These are phyloP conservation scores for Globisporangium megalacanthum DNA, from an alignment of 352 stramenopile genomes.

Conservation along the genomic window DNA sequence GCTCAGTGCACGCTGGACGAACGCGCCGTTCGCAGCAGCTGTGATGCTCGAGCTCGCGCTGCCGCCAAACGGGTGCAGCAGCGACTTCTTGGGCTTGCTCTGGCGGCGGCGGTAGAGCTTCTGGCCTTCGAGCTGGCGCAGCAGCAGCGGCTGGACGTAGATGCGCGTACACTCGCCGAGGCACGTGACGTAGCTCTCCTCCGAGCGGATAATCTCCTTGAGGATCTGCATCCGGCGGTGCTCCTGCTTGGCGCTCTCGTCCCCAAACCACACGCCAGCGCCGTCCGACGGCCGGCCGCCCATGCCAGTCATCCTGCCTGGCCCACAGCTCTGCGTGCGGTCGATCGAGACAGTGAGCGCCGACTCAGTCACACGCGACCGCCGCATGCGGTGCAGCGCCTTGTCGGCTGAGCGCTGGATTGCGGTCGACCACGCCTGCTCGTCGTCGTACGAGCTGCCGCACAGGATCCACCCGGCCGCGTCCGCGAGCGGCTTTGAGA, in stretches of 20 bases:
- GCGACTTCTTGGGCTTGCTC: constrained; percentile 55
- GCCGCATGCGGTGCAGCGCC: constrained; percentile 48
- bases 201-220: constrained; percentile 78
- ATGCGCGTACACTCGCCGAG: constrained; percentile 80
- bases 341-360: constrained; percentile 36
- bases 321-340: constrained; percentile 31
- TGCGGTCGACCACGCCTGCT: constrained; percentile 55
- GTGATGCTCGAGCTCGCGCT: constrained; percentile 32
- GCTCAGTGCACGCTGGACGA: constrained; percentile 31
- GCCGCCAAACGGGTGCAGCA: constrained; percentile 43
- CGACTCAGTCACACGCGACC: constrained; percentile 52
- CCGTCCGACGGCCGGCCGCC: constrained; percentile 20
- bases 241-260: constrained; percentile 55
- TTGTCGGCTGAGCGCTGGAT: constrained; percentile 69
- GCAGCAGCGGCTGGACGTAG: constrained; percentile 75
- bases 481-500: constrained; percentile 12
- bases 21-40: constrained; percentile 18
- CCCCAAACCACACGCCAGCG: constrained; percentile 22
- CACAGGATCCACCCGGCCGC: constrained; percentile 67
- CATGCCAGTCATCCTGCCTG: constrained; percentile 14
- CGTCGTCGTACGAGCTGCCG: constrained; percentile 52
- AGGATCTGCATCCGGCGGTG: constrained; percentile 67
- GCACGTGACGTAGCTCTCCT: constrained; percentile 81
- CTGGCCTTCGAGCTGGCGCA: constrained; percentile 74
- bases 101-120: constrained; percentile 59